Percentiles rank a stretch among this genome's conserved stretches.
phyloP scores from a whole-genome alignment of 2,329 filamentous ascomycete species.

The Ophiostoma pallidulum region DNA sequence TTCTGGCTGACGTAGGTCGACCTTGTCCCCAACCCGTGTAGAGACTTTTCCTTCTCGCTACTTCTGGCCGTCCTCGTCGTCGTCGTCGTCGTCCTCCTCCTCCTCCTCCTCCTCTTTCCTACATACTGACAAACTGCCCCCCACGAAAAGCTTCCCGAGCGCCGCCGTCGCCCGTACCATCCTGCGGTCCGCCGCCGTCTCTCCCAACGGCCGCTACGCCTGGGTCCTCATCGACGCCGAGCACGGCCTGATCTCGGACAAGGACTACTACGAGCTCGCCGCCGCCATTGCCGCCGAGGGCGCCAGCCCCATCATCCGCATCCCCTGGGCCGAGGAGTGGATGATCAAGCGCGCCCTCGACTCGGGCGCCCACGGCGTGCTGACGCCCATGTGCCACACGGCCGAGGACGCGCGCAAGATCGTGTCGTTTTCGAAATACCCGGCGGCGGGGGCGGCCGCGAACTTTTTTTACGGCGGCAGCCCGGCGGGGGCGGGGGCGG shows the following conservation, averaged over 20 bases:
- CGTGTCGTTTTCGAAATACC: conserved; percentile 19
- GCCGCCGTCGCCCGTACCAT: conserved; percentile 15
- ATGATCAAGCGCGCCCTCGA: conserved; percentile 55
- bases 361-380: conserved; percentile 48
- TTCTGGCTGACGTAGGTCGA: conserved; percentile 17
- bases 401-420: conserved; percentile 18
- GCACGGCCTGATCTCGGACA: conserved; percentile 29
- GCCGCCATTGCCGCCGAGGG: conserved; percentile 30
- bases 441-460: conserved; percentile 16
- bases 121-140: neutral
- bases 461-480: no score
- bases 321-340: conserved; percentile 49
- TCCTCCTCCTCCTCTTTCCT: neutral
- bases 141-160: conserved; percentile 10
- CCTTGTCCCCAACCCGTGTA: neutral
- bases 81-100: neutral
- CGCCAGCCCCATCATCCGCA: conserved; percentile 33
- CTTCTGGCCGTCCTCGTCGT: neutral
- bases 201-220: conserved; percentile 9
- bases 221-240: conserved; percentile 32
- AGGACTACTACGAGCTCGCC: conserved; percentile 26
- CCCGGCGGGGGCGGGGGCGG: no score
- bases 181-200: conserved; percentile 13
- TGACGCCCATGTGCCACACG: conserved; percentile 34
- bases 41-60: neutral